Percentiles rank a stretch among this genome's conserved stretches.
Evolutionary conservation across 371 early-diverging fungal genomes (phyloP).

Genomic region (Choanephora cucurbitarum): DNA sequence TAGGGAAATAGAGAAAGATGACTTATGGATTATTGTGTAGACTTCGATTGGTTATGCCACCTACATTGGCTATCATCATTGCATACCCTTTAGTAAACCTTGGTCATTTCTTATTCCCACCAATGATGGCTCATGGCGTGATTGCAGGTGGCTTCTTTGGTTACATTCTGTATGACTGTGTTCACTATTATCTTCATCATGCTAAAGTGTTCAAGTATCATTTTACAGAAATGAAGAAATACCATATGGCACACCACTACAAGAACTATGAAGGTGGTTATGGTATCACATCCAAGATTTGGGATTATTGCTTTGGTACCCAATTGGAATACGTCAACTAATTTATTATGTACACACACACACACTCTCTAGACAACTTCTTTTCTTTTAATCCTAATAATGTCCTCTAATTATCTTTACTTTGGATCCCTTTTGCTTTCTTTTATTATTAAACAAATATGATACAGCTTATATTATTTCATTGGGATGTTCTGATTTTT

Average conservation of each 20-base stretch:
- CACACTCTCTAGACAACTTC: no score
- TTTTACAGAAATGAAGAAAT: slow-evolving; percentile 87
- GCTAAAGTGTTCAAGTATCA: slow-evolving; percentile 71
- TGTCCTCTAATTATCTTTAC: no score
- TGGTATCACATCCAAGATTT: slow-evolving; percentile 92
- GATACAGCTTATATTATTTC: no score
- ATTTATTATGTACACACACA: no score
- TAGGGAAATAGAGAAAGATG: not conserved
- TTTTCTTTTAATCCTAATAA: no score
- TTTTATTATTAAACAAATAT: no score
- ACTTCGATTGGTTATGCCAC: slow-evolving; percentile 95
- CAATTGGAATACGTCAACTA: slow-evolving; percentile 25
- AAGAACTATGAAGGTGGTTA: slow-evolving; percentile 84
- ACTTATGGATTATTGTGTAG: slow-evolving; percentile 30
- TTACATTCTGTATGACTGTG: slow-evolving; percentile 88
- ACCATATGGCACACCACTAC: slow-evolving; percentile 96
- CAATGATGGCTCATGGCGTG: slow-evolving; percentile 59
- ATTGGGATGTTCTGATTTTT: no score
- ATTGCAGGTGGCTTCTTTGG: slow-evolving; percentile 82
- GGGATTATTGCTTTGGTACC: slow-evolving; percentile 88
- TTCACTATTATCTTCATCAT: slow-evolving; percentile 95
- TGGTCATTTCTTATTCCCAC: slow-evolving; percentile 58
- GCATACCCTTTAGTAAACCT: slow-evolving; percentile 59
- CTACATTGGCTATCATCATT: slow-evolving; percentile 74
- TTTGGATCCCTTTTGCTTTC: no score